These are phyloP conservation scores for Phyllosticta ampelicida DNA, from an alignment of 2,329 filamentous ascomycete species.

Conservation along the genomic window DNA sequence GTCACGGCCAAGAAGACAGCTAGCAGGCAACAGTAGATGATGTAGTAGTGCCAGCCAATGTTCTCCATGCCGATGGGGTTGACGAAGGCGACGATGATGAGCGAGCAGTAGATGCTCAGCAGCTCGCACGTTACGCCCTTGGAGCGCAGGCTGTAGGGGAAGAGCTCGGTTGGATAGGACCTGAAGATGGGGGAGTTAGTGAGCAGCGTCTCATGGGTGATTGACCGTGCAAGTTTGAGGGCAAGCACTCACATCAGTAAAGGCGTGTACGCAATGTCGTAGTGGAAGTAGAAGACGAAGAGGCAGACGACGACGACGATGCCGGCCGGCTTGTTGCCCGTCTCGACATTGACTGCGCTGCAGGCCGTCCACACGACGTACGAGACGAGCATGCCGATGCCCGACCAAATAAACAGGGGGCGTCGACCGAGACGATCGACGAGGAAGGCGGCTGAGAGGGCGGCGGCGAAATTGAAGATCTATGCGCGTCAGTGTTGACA, in stretches of 20 bases:
- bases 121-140: conserved; percentile 22
- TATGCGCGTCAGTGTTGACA: neutral
- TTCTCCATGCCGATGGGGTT: conserved; percentile 13
- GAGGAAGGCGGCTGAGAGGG: conserved; percentile 19
- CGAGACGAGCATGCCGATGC: conserved; percentile 28
- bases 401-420: conserved; percentile 26
- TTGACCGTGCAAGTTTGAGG: too few relatives aligned
- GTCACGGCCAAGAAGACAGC: conserved; percentile 19
- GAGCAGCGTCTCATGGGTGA: too few relatives aligned
- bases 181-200: neutral
- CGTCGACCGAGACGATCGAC: conserved; percentile 26
- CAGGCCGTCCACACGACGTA: conserved; percentile 22
- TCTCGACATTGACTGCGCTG: conserved; percentile 13
- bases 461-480: conserved; percentile 10
- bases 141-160: conserved; percentile 37
- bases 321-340: conserved; percentile 16
- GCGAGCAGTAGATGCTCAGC: conserved; percentile 5
- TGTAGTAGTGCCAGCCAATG: conserved; percentile 13
- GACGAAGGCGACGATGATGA: conserved; percentile 10
- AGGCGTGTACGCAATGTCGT: conserved; percentile 15
- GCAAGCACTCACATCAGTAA: conserved; percentile 23
- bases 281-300: conserved; percentile 11
- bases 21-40: conserved; percentile 23
- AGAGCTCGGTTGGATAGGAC: conserved; percentile 37
- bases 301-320: conserved; percentile 20